Evolutionary conservation across 345 rosid species (phyloP).

Genomic region (Carallia brachiata): DNA sequence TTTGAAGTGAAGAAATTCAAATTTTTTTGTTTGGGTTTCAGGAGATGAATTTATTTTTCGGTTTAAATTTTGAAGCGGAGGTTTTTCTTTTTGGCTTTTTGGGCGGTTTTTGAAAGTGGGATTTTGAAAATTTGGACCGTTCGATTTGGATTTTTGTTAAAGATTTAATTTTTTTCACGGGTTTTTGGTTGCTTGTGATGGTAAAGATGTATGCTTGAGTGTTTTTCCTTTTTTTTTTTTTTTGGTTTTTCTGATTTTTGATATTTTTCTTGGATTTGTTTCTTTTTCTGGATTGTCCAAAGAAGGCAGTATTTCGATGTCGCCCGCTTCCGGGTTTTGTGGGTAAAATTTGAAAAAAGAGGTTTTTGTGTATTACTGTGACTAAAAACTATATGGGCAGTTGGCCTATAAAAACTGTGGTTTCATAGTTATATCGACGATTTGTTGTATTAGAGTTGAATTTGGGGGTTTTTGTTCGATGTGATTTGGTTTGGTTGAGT

Average conservation of each 20-base stretch:
- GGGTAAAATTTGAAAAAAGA: not conserved
- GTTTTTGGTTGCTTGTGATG: not conserved
- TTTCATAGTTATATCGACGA: not conserved
- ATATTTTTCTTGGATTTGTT: not conserved
- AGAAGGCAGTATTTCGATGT: not conserved
- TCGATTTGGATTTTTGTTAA: not conserved
- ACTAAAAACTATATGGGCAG: not conserved
- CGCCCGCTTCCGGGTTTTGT: not conserved
- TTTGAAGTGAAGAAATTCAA: slow-evolving; percentile 11
- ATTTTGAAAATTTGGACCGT: not conserved
- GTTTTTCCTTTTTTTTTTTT: not conserved
- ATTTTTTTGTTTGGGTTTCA: slow-evolving; percentile 11
- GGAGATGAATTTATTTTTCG: not conserved
- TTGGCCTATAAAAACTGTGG: not conserved
- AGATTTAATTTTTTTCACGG: slow-evolving; percentile 1
- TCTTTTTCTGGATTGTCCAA: not conserved
- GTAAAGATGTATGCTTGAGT: not conserved
- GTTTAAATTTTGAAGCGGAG: not conserved
- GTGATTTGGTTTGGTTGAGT: not conserved
- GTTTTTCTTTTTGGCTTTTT: slow-evolving; percentile 6
- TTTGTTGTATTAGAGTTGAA: not conserved
- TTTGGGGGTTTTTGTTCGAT: not conserved
- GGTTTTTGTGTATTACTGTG: not conserved
- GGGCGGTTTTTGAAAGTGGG: slow-evolving; percentile 4
- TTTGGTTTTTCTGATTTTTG: not conserved